Base-by-base conservation (phyloP, 805 yeast species). In the Wilhelminamyces savonicus region DNA sequence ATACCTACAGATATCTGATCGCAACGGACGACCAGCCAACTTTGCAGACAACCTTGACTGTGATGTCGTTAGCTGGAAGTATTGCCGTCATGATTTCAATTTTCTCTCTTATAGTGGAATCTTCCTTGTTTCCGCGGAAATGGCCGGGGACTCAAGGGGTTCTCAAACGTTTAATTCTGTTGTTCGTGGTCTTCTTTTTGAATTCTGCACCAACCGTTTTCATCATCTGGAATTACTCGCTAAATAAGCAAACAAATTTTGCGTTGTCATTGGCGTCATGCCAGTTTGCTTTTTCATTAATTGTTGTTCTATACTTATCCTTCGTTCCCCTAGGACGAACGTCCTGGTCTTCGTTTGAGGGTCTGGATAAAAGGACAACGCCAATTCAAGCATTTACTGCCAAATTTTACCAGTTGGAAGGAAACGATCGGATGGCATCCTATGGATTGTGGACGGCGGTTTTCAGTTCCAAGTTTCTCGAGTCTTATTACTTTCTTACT, bases 401-500 rank as follows among this genome's bases (percentile, higher is more conserved):
- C 9, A 71, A 77, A 7, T 71, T 81, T 33, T 72, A 73, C 32
- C 44, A 52, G 14, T 58, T 82, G 7, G 53, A 49, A 11, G 80
- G 80, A 0, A 66, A 74, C 23, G 74, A 75, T 30, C 58, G 59
- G 26, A 56, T 76, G 34, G 72, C 85, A 3, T 83, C 94, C 0
- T 67, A 71, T 48, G 78, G 82, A 0, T 54, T 84, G 34, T 82
- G 94, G 87, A 23, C 71, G 13, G 69, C 74, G 1, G 80, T 84
- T 0, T 82, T 82, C 40, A 39, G 66, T 6, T 76, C 83, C 3
- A 84, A 84, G 47, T 76, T 78, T 40, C 49, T 74, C 14, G 94
- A 84, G 50, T 83, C 94, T 0, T 84, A 84, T 51, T 82, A 81
- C 52, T 84, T 82, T 43, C 57, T 84, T 39, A 78, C 88, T 0